Conservation (phyloP, 805 yeast species). For the Candida rishiriensis region DNA sequence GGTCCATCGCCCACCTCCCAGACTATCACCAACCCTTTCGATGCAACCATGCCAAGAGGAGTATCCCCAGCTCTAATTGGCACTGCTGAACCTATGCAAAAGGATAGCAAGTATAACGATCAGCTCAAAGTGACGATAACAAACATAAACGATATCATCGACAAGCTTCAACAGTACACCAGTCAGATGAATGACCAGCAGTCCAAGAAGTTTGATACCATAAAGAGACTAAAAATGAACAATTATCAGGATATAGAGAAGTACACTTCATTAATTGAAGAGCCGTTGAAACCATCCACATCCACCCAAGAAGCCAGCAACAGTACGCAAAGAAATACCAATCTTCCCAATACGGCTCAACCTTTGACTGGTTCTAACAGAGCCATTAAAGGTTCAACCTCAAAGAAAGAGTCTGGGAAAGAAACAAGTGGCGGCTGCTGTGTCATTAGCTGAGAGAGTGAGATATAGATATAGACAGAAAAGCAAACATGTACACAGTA, state of each 20-base stretch:
- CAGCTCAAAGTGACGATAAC: slow-evolving; percentile 2
- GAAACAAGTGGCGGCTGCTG: too few relatives aligned
- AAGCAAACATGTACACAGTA: too few relatives aligned
- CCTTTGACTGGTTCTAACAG: too few relatives aligned
- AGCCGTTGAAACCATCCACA: too few relatives aligned
- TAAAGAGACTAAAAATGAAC: background rate
- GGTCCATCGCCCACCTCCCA: background rate
- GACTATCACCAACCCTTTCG: background rate
- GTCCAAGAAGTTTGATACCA: background rate
- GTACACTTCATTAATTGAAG: background rate
- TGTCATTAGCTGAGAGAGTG: too few relatives aligned
- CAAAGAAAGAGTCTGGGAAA: too few relatives aligned
- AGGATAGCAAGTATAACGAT: background rate
- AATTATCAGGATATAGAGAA: background rate
- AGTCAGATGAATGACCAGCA: background rate
- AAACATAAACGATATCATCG: background rate
- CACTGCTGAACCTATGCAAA: background rate
- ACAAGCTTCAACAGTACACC: background rate
- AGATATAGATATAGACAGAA: too few relatives aligned
- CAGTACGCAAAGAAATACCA: too few relatives aligned
- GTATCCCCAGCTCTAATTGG: background rate
- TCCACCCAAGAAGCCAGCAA: too few relatives aligned
- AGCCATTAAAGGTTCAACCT: too few relatives aligned
- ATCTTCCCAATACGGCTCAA: too few relatives aligned
- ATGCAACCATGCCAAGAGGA: background rate